A percentile compares a stretch with the other conserved stretches of the same genome.
Conservation (phyloP, 2,329 filamentous ascomycete genomes). For the Chaetomiaceae sp. region DNA sequence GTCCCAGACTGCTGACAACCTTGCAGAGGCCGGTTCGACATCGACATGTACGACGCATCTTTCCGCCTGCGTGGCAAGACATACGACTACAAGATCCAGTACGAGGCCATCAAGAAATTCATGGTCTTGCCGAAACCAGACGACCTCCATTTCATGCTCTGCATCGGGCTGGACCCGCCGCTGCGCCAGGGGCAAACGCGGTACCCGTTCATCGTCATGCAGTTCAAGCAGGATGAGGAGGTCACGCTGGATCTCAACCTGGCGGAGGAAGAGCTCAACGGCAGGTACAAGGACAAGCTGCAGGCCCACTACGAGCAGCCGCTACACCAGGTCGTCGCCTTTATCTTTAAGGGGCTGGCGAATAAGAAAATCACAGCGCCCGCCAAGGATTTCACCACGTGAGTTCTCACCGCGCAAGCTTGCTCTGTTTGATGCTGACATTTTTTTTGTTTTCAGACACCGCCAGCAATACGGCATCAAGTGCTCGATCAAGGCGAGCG, state of each 20-base stretch:
- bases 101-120: conserved; percentile 96
- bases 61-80: conserved; percentile 97
- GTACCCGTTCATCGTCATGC: conserved; percentile 98
- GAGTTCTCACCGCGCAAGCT: conserved; percentile 24
- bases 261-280: conserved; percentile 78
- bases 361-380: conserved; percentile 94
- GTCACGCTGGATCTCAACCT: conserved; percentile 95
- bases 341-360: conserved; percentile 89
- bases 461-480: conserved; percentile 94
- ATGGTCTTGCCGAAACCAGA: conserved; percentile 99
- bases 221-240: conserved; percentile 96
- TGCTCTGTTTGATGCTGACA: neutral
- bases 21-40: conserved; percentile 90
- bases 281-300: conserved; percentile 83
- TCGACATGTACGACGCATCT: conserved; percentile 98
- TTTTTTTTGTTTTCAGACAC: conserved; percentile 48
- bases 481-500: conserved; percentile 99
- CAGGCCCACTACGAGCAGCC: conserved; percentile 88
- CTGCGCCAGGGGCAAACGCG: conserved; percentile 94
- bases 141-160: conserved; percentile 90
- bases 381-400: conserved; percentile 86
- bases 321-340: conserved; percentile 85
- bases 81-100: conserved; percentile 99
- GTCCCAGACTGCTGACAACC: conserved; percentile 1
- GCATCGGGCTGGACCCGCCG: conserved; percentile 88